Evolutionary conservation across 352 stramenopile genomes (phyloP), one percentile per base, ranked within the genome.

Genomic region (Globisporangium lucens): DNA sequence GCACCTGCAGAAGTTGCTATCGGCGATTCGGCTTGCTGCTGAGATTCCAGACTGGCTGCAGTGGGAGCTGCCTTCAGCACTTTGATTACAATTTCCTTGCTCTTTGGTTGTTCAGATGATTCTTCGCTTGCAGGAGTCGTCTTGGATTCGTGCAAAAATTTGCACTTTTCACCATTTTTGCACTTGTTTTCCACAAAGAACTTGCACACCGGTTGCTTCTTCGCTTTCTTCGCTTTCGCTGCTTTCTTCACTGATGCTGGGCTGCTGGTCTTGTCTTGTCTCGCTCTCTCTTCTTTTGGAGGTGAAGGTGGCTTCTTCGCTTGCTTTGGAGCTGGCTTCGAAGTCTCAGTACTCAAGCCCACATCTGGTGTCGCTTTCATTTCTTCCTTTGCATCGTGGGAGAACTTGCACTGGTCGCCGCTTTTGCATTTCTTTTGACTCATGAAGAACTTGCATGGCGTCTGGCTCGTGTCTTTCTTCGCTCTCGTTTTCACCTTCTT

Each of bases 321-420:
- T 29, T 4, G 2, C n/a, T 24, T 30, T 27, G 29, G 20, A 3
- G 33, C 56, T 61, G 56, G 8, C 33, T 30, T 8, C 1, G 12
- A n/a, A 22, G 15, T 10, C 20, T 61, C 56, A 17, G 3, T n/a
- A n/a, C 12, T 24, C 33, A 10, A 2, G 0, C 7, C 15, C n/a
- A 5, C n/a, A 15, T 61, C 56, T 27, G n/a, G 1, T n/a, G 10
- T 1, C 17, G 22, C 30, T 10, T 49, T n/a, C 8, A 13, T 61
- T 3, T 33, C 36, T 36, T 22, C 12, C 46, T 77, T 86, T 10
- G 66, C 1, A 5, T 73, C 73, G 57, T 90, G 82, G 4, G 75
- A 75, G 38, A 89, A 93, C 59, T 85, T 88, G 74, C 85, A 93
- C 0, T 75, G 68, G n/a, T 89, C 82, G 15, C 80, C 80, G 24